Base-by-base conservation (phyloP, 495 filamentous ascomycete genomes). In the Talaromyces adpressus region DNA sequence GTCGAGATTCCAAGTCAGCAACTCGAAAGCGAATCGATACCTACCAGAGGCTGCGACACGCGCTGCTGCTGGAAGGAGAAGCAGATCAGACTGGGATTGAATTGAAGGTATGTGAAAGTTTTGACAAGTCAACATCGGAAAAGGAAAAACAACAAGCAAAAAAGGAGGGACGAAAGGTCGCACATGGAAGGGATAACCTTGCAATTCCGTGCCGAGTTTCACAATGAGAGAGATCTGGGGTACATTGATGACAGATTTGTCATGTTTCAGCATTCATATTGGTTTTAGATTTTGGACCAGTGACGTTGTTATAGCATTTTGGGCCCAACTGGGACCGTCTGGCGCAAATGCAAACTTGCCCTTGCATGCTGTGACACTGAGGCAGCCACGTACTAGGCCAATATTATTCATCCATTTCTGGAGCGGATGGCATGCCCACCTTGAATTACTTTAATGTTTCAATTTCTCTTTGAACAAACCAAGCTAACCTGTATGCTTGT, bases 51-150 rank as follows among this genome's bases (percentile, higher is more conserved):
- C 51, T 54, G 51, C 51, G 51, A 54, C 25, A 54, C 51, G 51
- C 51, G 51, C 20, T 54, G 22, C 51, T 54, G 51, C 51, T 54
- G 51, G 51, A 54, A 54, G 51, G 51, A 54, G 4, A 27, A 52
- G 22, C 18, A 54, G 25, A 25, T 2, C 8, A 54, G 7, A 16
- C 22, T 5, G 8, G 51, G 51, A 29, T 2, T 54, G 9, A 23
- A 54, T 58, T 58, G 27, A 58, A 58, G 56, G 56, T 58, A 58
- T 11, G 56, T 58, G 56, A 5, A 58, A 14, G 12, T 49, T 49
- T 16, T 23, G 12, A 3, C 12, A 23, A 27, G 5, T 30, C 29
- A 54, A 54, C 11, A 6, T 30, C 6, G 25, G 51, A n/a, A 29
- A 54, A 20, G 51, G 51, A 54, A 54, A 54, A 54, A 54, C 29